These are phyloP conservation scores for Mycena venus DNA, from an alignment of 768 basidiomycete species.

Conservation along the genomic window DNA sequence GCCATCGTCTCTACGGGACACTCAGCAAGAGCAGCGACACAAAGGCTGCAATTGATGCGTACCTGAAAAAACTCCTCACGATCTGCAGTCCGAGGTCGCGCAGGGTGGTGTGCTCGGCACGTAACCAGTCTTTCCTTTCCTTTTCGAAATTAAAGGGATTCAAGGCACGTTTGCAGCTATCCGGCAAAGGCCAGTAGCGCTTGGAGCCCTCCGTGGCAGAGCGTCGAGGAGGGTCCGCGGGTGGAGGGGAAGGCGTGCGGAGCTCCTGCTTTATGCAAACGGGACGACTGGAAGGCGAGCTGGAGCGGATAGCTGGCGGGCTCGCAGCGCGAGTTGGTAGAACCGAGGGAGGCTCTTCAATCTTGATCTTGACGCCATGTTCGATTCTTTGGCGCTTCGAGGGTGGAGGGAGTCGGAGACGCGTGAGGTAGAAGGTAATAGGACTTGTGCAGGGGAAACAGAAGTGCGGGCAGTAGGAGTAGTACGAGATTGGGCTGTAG, in stretches of 20 bases:
- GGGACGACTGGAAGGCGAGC: neutral
- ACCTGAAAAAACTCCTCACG: conserved; percentile 32
- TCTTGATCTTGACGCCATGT: neutral
- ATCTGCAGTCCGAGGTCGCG: conserved; percentile 25
- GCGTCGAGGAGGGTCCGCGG: conserved; percentile 11
- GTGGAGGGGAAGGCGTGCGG: conserved; percentile 19
- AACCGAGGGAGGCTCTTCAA: neutral
- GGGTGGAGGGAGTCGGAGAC: conserved; percentile 18
- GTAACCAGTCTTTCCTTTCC: conserved; percentile 26
- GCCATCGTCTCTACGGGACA: conserved; percentile 31
- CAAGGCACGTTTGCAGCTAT: conserved; percentile 13
- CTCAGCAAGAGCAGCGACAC: neutral
- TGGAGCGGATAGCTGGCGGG: too few species aligned
- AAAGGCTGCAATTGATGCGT: neutral
- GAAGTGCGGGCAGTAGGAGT: neutral
- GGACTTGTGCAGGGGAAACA: neutral
- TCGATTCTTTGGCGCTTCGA: conserved; percentile 13
- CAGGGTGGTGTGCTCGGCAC: conserved; percentile 10
- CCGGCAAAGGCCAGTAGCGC: conserved; percentile 33
- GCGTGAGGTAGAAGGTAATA: neutral
- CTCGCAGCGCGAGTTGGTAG: neutral
- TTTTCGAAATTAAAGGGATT: conserved; percentile 14
- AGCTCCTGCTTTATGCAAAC: conserved; percentile 14
- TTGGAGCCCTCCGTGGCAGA: conserved; percentile 30
- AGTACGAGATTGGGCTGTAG: neutral